Conservation (phyloP, 2,329 filamentous ascomycete genomes). For the Ascochyta lentis region DNA sequence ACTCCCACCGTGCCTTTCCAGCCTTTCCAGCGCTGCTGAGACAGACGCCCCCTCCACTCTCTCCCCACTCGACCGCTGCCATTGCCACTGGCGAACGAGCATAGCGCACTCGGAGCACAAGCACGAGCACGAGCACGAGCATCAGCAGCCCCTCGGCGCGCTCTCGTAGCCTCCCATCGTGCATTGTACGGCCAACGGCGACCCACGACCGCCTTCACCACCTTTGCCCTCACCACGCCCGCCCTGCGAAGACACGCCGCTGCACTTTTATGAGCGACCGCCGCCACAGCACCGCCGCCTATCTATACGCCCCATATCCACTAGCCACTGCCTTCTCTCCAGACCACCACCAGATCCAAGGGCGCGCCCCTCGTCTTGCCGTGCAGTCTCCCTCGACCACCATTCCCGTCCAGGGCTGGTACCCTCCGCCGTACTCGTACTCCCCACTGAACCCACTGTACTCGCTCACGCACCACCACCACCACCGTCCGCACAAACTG, state of each 20-base stretch:
- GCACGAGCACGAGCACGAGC: conserved; percentile 11
- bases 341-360: conserved; percentile 19
- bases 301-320: conserved; percentile 34
- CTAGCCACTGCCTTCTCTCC: conserved; percentile 24
- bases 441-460: conserved; percentile 22
- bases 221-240: conserved; percentile 4
- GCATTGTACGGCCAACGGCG: no score
- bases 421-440: conserved; percentile 12
- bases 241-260: conserved; percentile 8
- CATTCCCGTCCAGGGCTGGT: conserved; percentile 6
- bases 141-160: conserved; percentile 20
- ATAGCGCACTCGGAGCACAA: conserved; percentile 6
- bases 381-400: conserved; percentile 4
- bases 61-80: conserved; percentile 7
- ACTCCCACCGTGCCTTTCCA: conserved; percentile 6
- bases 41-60: conserved; percentile 1
- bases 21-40: conserved; percentile 11
- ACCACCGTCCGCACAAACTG: conserved; percentile 15
- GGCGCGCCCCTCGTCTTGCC: conserved; percentile 10
- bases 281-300: conserved; percentile 29
- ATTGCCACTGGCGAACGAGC: conserved; percentile 6
- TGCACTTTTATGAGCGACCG: conserved; percentile 34
- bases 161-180: not conserved
- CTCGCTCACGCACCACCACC: conserved; percentile 21
- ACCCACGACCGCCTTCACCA: no score